Evolutionary conservation across 345 rosid species (phyloP).

Genomic region (Aquilaria sinensis): DNA sequence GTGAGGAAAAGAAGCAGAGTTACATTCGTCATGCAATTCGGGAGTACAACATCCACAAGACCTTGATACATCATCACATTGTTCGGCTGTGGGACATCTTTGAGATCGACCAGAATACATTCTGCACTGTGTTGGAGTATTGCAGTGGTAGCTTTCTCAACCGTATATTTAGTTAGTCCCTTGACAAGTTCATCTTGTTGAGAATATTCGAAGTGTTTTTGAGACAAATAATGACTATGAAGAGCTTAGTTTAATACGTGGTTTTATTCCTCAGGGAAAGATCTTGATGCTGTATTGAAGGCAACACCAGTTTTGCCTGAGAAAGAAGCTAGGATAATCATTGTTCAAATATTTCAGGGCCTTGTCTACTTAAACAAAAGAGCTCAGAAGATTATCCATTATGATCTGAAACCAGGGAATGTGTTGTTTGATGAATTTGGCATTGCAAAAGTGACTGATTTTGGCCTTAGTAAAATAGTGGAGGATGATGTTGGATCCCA

Average conservation of each 20-base stretch:
- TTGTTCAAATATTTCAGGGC: slow-evolving; percentile 96
- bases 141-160: slow-evolving; percentile 64
- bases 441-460: slow-evolving; percentile 96
- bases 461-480: slow-evolving; percentile 98
- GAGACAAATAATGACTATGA: slow-evolving; percentile 2
- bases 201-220: neutral
- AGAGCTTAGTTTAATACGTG: slow-evolving; percentile 9
- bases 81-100: slow-evolving; percentile 99
- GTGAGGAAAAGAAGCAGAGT: slow-evolving; percentile 99
- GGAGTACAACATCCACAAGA: slow-evolving; percentile 95
- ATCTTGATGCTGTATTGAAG: slow-evolving; percentile 96
- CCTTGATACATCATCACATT: slow-evolving; percentile 93
- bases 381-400: slow-evolving; percentile 88
- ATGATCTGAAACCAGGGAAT: slow-evolving; percentile 99
- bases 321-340: slow-evolving; percentile 87
- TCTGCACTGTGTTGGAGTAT: slow-evolving; percentile 96
- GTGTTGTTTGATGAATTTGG: slow-evolving; percentile 96
- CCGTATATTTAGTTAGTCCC: neutral
- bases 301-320: slow-evolving; percentile 92
- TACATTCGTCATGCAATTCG: slow-evolving; percentile 94
- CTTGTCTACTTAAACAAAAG: slow-evolving; percentile 87
- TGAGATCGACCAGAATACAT: slow-evolving; percentile 91
- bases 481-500: slow-evolving; percentile 91
- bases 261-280: slow-evolving; percentile 63
- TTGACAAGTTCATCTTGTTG: too few relatives aligned